Evolutionary conservation across 306 rosid species (phyloP).

Genomic region (Quercus parvula): DNA sequence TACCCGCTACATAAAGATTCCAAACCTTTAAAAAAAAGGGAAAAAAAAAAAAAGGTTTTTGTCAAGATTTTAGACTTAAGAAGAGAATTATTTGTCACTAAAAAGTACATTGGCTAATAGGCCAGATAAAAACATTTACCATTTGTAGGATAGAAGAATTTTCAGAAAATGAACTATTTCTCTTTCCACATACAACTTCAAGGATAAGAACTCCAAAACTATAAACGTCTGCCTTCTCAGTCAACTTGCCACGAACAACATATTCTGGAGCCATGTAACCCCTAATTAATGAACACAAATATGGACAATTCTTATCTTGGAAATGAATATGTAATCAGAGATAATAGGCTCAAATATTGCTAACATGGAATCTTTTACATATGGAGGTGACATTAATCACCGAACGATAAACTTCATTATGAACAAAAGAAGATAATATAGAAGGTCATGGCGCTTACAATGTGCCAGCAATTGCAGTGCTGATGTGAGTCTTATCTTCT

Average conservation of each 20-base stretch:
- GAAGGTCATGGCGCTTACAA: slow-evolving; percentile 13
- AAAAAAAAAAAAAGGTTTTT: neutral
- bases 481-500: slow-evolving; percentile 42
- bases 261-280: slow-evolving; percentile 92
- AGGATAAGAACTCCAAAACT: slow-evolving; percentile 66
- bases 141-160: slow-evolving; percentile 29
- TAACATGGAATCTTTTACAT: too few relatives aligned
- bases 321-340: neutral
- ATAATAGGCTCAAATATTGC: neutral
- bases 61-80: neutral
- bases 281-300: slow-evolving; percentile 29
- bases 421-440: neutral
- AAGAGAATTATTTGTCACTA: neutral
- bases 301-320: neutral
- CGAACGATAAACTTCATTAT: neutral
- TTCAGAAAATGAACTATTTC: slow-evolving; percentile 27
- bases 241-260: slow-evolving; percentile 49
- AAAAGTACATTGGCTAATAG: neutral
- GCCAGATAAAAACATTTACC: slow-evolving; percentile 12
- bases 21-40: slow-evolving; percentile 26
- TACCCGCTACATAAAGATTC: slow-evolving; percentile 34
- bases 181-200: slow-evolving; percentile 62
- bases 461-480: slow-evolving; percentile 45
- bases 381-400: neutral
- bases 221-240: slow-evolving; percentile 73